phyloP scores from a whole-genome alignment of 169 alveolate genomes.

The Theileria annulata region DNA sequence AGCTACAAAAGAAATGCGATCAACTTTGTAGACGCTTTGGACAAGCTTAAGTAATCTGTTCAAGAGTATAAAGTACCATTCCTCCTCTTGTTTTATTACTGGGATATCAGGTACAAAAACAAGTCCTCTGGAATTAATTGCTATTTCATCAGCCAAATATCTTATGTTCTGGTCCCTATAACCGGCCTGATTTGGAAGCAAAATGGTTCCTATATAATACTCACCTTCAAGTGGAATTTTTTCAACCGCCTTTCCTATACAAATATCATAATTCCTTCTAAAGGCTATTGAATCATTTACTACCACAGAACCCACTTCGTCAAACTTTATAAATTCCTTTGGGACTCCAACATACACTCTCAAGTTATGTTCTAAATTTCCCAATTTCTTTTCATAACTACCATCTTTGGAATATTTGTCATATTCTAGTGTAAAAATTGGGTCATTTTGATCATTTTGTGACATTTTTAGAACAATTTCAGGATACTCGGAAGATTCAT shows the following conservation, averaged over 20 bases:
- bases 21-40: conserved; percentile 50
- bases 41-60: conserved; percentile 53
- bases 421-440: conserved; percentile 38
- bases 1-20: conserved; percentile 49
- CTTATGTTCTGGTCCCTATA: conserved; percentile 56
- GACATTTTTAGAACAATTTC: neutral
- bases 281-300: conserved; percentile 28
- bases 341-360: conserved; percentile 53
- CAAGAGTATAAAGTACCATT: conserved; percentile 22
- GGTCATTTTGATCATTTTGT: conserved; percentile 21
- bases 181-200: conserved; percentile 57
- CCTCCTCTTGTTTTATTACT: conserved; percentile 2
- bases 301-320: conserved; percentile 13
- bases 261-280: conserved; percentile 29
- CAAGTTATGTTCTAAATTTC: conserved; percentile 12
- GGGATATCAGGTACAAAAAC: conserved; percentile 59
- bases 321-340: conserved; percentile 30
- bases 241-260: conserved; percentile 11
- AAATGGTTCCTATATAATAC: conserved; percentile 34
- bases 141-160: conserved; percentile 57
- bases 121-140: conserved; percentile 23
- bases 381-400: neutral
- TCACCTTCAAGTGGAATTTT: conserved; percentile 39
- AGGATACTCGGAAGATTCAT: conserved; percentile 54
- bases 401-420: neutral